Conservation (phyloP, 2,329 filamentous ascomycete species). For the Monilinia laxa region DNA sequence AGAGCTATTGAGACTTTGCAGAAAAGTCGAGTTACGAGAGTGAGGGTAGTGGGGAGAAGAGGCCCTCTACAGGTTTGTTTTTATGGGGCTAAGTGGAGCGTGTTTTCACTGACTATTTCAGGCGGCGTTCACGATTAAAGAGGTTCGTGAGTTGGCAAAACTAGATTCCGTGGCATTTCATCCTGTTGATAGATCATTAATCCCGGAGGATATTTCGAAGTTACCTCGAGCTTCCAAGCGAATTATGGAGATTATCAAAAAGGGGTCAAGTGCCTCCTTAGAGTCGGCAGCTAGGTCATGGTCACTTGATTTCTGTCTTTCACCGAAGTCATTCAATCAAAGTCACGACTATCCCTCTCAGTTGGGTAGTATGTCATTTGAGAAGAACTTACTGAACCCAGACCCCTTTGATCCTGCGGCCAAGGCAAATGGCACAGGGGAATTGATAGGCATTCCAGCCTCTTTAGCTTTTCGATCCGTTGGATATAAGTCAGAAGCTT, state of each 20-base stretch:
- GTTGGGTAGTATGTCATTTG: constrained; percentile 68
- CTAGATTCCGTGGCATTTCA: constrained; percentile 71
- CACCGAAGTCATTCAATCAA: constrained; percentile 63
- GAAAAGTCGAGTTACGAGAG: constrained; percentile 71
- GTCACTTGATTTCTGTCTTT: constrained; percentile 83
- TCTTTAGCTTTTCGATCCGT: constrained; percentile 87
- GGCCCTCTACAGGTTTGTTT: constrained; percentile 76
- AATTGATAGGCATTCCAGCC: constrained; percentile 57
- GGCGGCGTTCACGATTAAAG: constrained; percentile 95
- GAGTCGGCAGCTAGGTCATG: constrained; percentile 62
- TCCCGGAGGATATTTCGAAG: constrained; percentile 66
- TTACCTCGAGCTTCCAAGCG: constrained; percentile 74
- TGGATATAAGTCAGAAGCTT: constrained; percentile 79
- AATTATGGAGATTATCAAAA: constrained; percentile 76
- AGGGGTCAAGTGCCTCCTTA: constrained; percentile 60
- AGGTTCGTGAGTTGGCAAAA: constrained; percentile 82
- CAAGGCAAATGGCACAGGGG: constrained; percentile 50
- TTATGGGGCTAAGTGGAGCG: neutral
- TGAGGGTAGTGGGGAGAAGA: constrained; percentile 84
- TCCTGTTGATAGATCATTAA: constrained; percentile 62
- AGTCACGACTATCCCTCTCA: constrained; percentile 46
- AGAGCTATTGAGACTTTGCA: constrained; percentile 73
- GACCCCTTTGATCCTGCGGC: constrained; percentile 54
- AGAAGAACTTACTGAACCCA: constrained; percentile 56
- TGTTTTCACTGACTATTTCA: constrained; percentile 41